Evolutionary conservation across 176 grass and related monocot genomes (phyloP).

Genomic region (Thinopyrum elongatum): DNA sequence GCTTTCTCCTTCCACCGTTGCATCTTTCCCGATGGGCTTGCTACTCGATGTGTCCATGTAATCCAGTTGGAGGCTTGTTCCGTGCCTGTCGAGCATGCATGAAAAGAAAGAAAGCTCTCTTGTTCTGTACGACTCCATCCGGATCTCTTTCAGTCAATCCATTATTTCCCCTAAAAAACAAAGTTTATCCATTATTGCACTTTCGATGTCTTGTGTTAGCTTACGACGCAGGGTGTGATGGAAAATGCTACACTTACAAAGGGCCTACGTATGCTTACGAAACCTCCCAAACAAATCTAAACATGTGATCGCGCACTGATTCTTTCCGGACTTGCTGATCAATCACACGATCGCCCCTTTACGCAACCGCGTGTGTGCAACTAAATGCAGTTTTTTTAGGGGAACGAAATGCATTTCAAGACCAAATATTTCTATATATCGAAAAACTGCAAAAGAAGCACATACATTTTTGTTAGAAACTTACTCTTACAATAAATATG

Average conservation of each 20-base stretch:
- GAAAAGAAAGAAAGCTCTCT: neutral
- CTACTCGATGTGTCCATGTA: neutral
- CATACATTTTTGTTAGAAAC: too few species aligned
- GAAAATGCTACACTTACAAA: too few species aligned
- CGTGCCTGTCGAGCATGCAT: neutral
- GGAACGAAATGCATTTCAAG: too few species aligned
- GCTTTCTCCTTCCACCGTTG: neutral
- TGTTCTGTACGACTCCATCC: neutral
- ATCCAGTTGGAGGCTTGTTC: neutral
- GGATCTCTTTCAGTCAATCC: neutral
- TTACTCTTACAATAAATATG: too few species aligned
- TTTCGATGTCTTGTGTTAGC: neutral
- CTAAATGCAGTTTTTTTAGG: too few species aligned
- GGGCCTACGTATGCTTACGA: too few species aligned
- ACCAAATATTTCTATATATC: too few species aligned
- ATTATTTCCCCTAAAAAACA: too few species aligned
- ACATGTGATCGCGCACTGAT: neutral
- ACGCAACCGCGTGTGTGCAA: neutral
- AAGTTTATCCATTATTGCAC: neutral
- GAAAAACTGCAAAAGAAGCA: too few species aligned
- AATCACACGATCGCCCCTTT: neutral
- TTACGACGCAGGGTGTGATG: too few species aligned
- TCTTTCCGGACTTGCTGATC: neutral
- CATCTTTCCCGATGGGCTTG: neutral
- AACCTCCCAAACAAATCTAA: too few species aligned